A percentile compares a stretch with the other conserved stretches of the same genome.
These are phyloP conservation scores for Wickerhamiella pararugosa DNA, from an alignment of 1,139 yeast genomes.

Conservation along the genomic window DNA sequence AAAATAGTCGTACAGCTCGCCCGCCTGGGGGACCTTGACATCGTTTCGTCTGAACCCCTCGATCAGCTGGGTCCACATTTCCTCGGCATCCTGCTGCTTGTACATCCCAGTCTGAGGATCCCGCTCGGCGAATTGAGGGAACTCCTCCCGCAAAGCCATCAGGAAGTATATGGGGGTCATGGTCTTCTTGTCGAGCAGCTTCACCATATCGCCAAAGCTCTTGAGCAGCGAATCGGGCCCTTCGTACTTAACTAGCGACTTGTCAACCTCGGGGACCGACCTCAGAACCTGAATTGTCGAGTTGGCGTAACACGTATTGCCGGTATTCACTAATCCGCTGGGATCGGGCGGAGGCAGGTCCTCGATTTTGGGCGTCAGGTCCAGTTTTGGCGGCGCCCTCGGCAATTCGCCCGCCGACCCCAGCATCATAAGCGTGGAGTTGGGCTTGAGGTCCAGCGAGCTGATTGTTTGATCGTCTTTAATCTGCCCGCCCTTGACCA, in stretches of 20 bases:
- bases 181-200: conserved; percentile 4
- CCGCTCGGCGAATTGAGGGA: conserved; percentile 79
- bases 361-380: conserved; percentile 29
- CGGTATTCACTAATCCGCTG: conserved; percentile 72
- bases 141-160: conserved; percentile 29
- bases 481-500: conserved; percentile 80
- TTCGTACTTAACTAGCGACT: conserved; percentile 19
- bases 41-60: conserved; percentile 6
- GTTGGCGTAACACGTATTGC: conserved; percentile 91
- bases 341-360: conserved; percentile 36
- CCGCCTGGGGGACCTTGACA: background rate
- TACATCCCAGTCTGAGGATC: conserved; percentile 38
- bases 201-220: conserved; percentile 9
- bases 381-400: conserved; percentile 54
- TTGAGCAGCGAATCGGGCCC: conserved; percentile 10
- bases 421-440: conserved; percentile 68
- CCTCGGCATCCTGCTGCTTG: conserved; percentile 98
- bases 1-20: conserved; percentile 32
- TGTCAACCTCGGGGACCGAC: conserved; percentile 44
- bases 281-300: conserved; percentile 73
- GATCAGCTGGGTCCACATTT: conserved; percentile 65
- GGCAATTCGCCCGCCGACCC: conserved; percentile 79
- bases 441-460: conserved; percentile 41
- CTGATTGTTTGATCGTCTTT: conserved; percentile 46
- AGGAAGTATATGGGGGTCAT: conserved; percentile 45